phyloP scores from a whole-genome alignment of 805 yeast species.

The Hanseniaspora thailandica region DNA sequence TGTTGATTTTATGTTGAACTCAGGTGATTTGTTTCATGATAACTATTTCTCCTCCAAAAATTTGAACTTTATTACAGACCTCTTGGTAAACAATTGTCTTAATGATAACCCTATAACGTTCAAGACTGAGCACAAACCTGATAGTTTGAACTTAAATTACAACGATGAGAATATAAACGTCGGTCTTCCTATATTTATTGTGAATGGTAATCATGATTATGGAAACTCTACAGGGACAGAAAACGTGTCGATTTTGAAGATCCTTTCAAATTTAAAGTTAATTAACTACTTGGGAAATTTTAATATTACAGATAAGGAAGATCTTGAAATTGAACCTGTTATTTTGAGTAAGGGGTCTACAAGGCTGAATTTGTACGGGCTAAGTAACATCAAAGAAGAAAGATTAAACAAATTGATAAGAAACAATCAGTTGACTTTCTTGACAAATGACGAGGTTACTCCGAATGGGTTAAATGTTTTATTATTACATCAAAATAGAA shows the following conservation, averaged over 20 bases:
- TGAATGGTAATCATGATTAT: conserved; percentile 83
- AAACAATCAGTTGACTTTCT: conserved; percentile 1
- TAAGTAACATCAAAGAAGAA: conserved; percentile 84
- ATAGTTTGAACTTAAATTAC: background rate
- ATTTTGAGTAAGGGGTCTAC: conserved; percentile 74
- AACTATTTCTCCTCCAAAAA: conserved; percentile 57
- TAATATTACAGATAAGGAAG: conserved; percentile 60
- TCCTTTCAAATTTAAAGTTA: conserved; percentile 68
- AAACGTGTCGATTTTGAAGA: conserved; percentile 72
- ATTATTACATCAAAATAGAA: conserved; percentile 74
- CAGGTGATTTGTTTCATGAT: conserved; percentile 86
- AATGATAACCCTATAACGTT: conserved; percentile 12
- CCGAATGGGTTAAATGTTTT: conserved; percentile 5
- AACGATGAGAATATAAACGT: conserved; percentile 60
- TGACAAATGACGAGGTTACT: conserved; percentile 8
- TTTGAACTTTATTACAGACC: conserved; percentile 10
- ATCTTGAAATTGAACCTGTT: conserved; percentile 62
- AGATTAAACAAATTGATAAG: conserved; percentile 54
- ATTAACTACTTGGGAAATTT: conserved; percentile 71
- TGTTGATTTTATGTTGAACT: conserved; percentile 81
- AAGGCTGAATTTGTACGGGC: conserved; percentile 73
- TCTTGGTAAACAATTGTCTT: conserved; percentile 5
- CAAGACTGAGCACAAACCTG: conserved; percentile 12
- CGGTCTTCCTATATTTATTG: conserved; percentile 80
- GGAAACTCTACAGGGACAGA: conserved; percentile 78